Percentiles rank a stretch among this genome's conserved stretches.
phyloP scores from a whole-genome alignment of 768 basidiomycete genomes.

The Kwoniella mangroviensis region DNA sequence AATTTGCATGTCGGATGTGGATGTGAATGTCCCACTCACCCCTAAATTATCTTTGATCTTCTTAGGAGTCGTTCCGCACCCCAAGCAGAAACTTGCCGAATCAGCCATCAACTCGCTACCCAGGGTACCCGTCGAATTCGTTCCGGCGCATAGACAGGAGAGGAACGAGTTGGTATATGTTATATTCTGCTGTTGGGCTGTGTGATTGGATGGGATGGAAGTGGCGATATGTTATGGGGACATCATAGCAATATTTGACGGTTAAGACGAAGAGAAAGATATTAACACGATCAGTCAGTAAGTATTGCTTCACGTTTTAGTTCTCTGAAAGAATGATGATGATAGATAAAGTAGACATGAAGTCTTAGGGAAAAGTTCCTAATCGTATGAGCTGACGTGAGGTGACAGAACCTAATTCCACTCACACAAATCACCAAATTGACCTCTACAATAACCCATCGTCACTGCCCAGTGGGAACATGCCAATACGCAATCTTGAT shows the following conservation, averaged over 20 bases:
- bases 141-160: constrained; percentile 35
- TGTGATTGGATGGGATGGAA: background rate
- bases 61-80: constrained; percentile 30
- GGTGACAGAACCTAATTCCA: background rate
- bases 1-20: too few relatives aligned
- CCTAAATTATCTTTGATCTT: constrained; percentile 31
- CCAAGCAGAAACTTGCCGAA: constrained; percentile 32
- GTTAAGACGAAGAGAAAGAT: too few relatives aligned
- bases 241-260: too few relatives aligned
- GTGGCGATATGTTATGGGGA: too few relatives aligned
- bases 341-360: too few relatives aligned
- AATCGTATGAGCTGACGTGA: constrained; percentile 17
- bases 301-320: too few relatives aligned
- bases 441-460: constrained; percentile 34
- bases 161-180: constrained; percentile 41
- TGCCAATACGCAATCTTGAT: constrained; percentile 29
- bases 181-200: constrained; percentile 27
- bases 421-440: constrained; percentile 39
- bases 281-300: too few relatives aligned
- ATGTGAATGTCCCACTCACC: constrained; percentile 24
- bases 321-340: too few relatives aligned
- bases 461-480: constrained; percentile 45
- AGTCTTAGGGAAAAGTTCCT: too few relatives aligned
- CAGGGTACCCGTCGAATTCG: constrained; percentile 16
- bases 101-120: constrained; percentile 24